Evolutionary conservation across 225 moss, liverwort and hornwort species (phyloP), one percentile per base, ranked within the genome.

Genomic region (Climacium dendroides): DNA sequence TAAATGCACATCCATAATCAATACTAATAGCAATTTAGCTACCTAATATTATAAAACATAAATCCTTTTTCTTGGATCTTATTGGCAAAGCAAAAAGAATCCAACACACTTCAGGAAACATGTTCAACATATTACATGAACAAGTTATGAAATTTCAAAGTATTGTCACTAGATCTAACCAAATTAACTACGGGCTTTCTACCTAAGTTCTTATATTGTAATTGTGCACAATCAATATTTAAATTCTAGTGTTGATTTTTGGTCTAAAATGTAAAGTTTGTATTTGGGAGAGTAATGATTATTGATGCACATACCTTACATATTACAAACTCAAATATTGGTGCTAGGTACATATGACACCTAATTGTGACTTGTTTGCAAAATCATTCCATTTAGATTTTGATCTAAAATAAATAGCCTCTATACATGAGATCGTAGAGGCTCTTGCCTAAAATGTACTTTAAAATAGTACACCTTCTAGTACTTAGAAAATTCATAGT

Each of bases 151-250:
- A 43, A 26, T 41, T 70, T 71, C 28, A 71, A 43, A 43, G 28
- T 71, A 0, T 10, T 28, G 5, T 43, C 3, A 41, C 26, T 16
- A 71, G 43, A 9, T 43, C 9, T 43, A 43, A 0, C 3, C 0
- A 8, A 43, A 71, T 43, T 71, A 43, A 43, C 5, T 70, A 26
- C 9, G 0, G 5, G 0, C 43, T 15, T 26, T 70, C 24, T n/a
- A n/a, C n/a, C 0, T 25, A 41, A 3, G 25, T 8, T 41, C 25
- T 70, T 8, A 41, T 25, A 0, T 24, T n/a, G 0, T 39, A 1
- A 24, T 70, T 70, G 11, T 26, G 1, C 7, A 69, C 8, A 69
- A 39, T 39, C 24, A 24, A 24, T 39, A 69, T 24, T 67, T 39
- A 41, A 8, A 1, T 28, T 72, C 45, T 28, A 28, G 17, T 16